Evolutionary conservation across 768 basidiomycete genomes (phyloP), one percentile per base, ranked within the genome.

Genomic region (Hydnum rufescens): DNA sequence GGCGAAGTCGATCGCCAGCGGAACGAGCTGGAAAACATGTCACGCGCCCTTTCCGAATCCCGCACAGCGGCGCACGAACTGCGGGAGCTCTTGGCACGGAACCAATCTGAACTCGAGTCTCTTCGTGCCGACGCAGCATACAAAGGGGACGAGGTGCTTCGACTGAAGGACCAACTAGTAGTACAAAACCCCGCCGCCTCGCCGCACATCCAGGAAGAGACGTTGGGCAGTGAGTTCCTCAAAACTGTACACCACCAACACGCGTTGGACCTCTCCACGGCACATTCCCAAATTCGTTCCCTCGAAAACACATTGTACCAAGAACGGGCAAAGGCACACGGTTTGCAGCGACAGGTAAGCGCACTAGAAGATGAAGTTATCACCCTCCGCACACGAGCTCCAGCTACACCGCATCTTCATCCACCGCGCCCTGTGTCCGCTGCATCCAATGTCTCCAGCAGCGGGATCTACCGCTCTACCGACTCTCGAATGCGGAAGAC

Each of bases 211-310:
- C 44, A 16, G 13, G 54, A 29, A 13, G 43, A 56, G 22, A 78
- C 80, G 26, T 67, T 87, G 32, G 78, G 82, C 64, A 74, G 75
- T 59, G 86, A 88, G 65, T 73, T 87, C 68, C 63, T 85, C 19
- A 72, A 74, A 53, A 74, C 78, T 25, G 64, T 82, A 31, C 71
- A 71, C 59, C 82, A 87, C 60, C 81, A 85, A 57, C 82, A 87
- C 59, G 71, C 74, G 8, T 73, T 92, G 53, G 86, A 88, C 54
- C 70, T 90, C 4, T 89, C 86, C 32, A 68, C 75, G 6, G 77
- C 86, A 3, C 83, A 83, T 32, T 83, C 82, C 0, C 77, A 78
- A 61, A 80, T 90, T 49, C 76, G 88, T 6, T 72, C 74, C 3
- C 69, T 89, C 59, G 85, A 92, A 64, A 75, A 75, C 5, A 63